These are phyloP conservation scores for Domatiomyces globalis DNA, from an alignment of 2,329 filamentous ascomycete genomes.

Conservation along the genomic window DNA sequence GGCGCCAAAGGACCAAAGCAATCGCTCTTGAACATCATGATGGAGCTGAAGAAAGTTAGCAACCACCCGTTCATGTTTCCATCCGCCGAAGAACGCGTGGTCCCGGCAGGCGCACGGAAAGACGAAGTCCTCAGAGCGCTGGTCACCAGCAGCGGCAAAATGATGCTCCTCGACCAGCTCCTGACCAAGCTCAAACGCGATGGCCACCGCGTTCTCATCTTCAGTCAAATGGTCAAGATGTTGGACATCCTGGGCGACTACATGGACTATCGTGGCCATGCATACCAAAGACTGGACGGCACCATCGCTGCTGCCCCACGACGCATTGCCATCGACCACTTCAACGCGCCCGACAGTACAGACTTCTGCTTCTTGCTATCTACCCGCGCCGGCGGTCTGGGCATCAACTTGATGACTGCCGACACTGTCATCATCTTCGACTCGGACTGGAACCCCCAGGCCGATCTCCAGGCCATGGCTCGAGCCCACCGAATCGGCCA, in stretches of 20 bases:
- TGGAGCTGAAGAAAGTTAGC: constrained; percentile 98
- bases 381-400: constrained; percentile 88
- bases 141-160: constrained; percentile 95
- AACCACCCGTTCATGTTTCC: constrained; percentile 98
- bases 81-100: constrained; percentile 76
- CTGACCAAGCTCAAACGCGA: constrained; percentile 85
- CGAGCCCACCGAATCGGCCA: constrained; percentile 96
- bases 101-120: constrained; percentile 64
- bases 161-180: constrained; percentile 97
- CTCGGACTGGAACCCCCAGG: constrained; percentile 97
- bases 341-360: constrained; percentile 88
- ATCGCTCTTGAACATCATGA: constrained; percentile 94
- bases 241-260: constrained; percentile 93
- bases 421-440: constrained; percentile 97
- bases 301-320: constrained; percentile 80
- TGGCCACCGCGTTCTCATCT: constrained; percentile 89
- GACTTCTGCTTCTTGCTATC: constrained; percentile 96
- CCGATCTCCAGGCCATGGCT: constrained; percentile 95
- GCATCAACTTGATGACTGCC: constrained; percentile 97
- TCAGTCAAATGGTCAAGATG: constrained; percentile 99
- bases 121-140: constrained; percentile 86
- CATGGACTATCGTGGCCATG: constrained; percentile 78
- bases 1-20: constrained; percentile 84
- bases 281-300: constrained; percentile 87
- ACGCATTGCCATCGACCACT: constrained; percentile 92